Base-by-base conservation (phyloP, 768 basidiomycete species). In the Podaxis sp. region DNA sequence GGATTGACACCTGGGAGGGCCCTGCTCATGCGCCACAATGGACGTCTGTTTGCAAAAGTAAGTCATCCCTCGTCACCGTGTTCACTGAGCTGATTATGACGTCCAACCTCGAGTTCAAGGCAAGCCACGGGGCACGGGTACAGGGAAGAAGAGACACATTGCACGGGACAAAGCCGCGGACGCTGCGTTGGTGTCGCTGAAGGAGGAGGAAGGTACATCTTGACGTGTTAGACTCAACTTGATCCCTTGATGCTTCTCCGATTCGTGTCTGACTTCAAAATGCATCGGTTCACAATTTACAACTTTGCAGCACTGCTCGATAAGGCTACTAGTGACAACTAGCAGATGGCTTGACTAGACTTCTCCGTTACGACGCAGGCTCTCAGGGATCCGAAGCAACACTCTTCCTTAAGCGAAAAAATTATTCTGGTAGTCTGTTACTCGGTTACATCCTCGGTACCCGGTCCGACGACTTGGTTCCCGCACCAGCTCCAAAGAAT, bases 41-140 rank as follows among this genome's bases (percentile, higher is more conserved):
- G 87, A 86, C 76, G 1, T 79, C 74, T 2, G 64, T 79, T 4
- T 89, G 87, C 70, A 87, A 84, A 77, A 79, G 88, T 86, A 63
- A 65, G 68, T 53, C 25, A 5, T 57, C 64, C 51, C 63, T 28
- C 9, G n/a, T 36, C n/a, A 21, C 18, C n/a, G 53, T 38, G 46
- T 57, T 62, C 16, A 54, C 32, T 50, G 27, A 21, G 18, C 47
- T 35, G 61, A 50, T 47, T 66, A 38, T 64, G 53, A 63, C 27
- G 63, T 58, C 38, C 51, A 58, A 38, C 21, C 57, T 38, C 23
- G 63, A 88, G 87, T 88, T 63, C 73, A 80, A 44, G 83, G 84
- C 1, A 67, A 75, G 57, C 72, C 73, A 57, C 75, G 77, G 61
- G 85, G 82, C 7, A 73, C 67, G 27, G 86, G 84, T 32, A 70